Evolutionary conservation across 2,329 filamentous ascomycete species (phyloP).

Genomic region (Xylaria sp.): DNA sequence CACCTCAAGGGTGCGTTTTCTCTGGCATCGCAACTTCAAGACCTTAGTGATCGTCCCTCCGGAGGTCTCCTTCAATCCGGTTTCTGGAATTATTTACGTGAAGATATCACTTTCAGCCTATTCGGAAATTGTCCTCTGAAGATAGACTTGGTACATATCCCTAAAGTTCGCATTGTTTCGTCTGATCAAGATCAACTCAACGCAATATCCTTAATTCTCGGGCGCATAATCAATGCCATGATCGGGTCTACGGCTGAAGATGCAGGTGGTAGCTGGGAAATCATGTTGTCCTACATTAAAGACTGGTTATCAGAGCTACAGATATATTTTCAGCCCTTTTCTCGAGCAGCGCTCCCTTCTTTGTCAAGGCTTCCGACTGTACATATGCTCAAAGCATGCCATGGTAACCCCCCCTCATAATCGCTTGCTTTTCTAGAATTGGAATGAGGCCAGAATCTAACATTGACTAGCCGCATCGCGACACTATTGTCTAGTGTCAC

Average conservation of each 20-base stretch:
- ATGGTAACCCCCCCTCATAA: constrained; percentile 49
- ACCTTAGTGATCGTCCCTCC: constrained; percentile 37
- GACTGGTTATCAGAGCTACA: constrained; percentile 51
- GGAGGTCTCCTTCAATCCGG: constrained; percentile 53
- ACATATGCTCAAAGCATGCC: constrained; percentile 55
- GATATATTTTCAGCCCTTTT: constrained; percentile 48
- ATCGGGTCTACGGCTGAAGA: constrained; percentile 41
- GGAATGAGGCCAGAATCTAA: constrained; percentile 7
- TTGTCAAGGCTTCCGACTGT: constrained; percentile 49
- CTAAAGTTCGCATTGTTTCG: constrained; percentile 21
- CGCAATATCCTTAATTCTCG: constrained; percentile 55
- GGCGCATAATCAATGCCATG: constrained; percentile 55
- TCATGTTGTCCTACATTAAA: constrained; percentile 39
- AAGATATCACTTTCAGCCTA: constrained; percentile 65
- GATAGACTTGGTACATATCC: constrained; percentile 50
- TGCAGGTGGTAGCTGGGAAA: constrained; percentile 37
- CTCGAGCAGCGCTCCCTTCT: constrained; percentile 28
- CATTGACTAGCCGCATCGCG: constrained; percentile 52
- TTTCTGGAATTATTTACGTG: constrained; percentile 63
- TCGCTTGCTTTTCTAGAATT: background rate
- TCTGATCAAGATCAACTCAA: constrained; percentile 53
- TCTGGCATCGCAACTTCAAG: constrained; percentile 49
- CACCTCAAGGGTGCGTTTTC: constrained; percentile 60
- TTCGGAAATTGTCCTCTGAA: constrained; percentile 55
- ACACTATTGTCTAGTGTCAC: constrained; percentile 55